Percentiles rank a stretch among this genome's conserved stretches.
These are phyloP conservation scores for Gypsophila paniculata DNA, from an alignment of 179 eudicot genomes.

Conservation along the genomic window DNA sequence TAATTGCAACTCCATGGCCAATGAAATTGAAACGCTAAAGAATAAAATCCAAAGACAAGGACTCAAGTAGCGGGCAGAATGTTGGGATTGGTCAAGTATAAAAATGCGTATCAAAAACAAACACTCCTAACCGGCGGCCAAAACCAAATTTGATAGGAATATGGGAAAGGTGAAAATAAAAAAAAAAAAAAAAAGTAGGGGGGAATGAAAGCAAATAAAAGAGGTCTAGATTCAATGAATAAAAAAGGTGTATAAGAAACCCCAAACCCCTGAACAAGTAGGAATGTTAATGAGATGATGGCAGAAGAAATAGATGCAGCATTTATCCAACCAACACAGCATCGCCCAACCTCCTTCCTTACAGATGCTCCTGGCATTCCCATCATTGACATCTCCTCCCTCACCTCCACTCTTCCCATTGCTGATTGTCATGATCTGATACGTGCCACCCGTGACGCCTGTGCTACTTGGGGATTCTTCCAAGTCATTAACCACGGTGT, in stretches of 20 bases:
- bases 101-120: too few relatives aligned
- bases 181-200: too few relatives aligned
- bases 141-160: constrained; percentile 11
- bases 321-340: constrained; percentile 57
- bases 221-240: constrained; percentile 9
- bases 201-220: too few relatives aligned
- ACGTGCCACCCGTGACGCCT: constrained; percentile 35
- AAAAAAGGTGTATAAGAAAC: too few relatives aligned
- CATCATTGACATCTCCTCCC: constrained; percentile 33
- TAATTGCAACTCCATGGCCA: too few relatives aligned
- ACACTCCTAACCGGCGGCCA: constrained; percentile 13
- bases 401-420: constrained; percentile 11
- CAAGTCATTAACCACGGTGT: constrained; percentile 65
- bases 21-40: too few relatives aligned
- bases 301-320: constrained; percentile 50
- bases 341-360: constrained; percentile 42
- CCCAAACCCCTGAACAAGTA: neutral
- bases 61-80: too few relatives aligned
- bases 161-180: neutral
- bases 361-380: constrained; percentile 46
- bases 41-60: too few relatives aligned
- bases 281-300: constrained; percentile 23
- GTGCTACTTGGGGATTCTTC: constrained; percentile 52
- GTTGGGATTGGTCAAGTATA: too few relatives aligned
- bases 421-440: constrained; percentile 15